Evolutionary conservation across 2,329 filamentous ascomycete genomes (phyloP).

Genomic region (Aschersonia sp.): DNA sequence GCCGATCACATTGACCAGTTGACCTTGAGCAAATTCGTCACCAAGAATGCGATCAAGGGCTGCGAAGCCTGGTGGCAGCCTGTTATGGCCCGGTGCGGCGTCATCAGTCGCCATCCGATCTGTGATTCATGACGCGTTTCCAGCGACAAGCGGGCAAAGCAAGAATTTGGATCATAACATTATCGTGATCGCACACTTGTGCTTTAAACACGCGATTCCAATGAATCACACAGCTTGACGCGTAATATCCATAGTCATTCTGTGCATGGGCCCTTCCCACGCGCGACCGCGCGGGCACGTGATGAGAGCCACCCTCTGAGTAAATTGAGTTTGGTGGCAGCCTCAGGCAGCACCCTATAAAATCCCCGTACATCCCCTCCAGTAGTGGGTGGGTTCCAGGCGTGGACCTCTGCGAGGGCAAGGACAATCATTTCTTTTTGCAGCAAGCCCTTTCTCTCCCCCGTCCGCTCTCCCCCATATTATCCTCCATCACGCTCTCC

Average conservation of each 20-base stretch:
- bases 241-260: no score
- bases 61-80: constrained; percentile 11
- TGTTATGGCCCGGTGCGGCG: constrained; percentile 1
- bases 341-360: no score
- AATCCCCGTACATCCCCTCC: no score
- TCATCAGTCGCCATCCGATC: constrained; percentile 3
- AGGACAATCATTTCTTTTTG: constrained; percentile 6
- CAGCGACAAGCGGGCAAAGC: not conserved
- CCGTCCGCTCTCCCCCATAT: not conserved
- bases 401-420: constrained; percentile 3
- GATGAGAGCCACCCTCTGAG: no score
- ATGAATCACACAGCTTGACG: no score
- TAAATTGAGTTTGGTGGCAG: no score
- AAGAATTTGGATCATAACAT: not conserved
- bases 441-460: constrained; percentile 2
- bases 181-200: no score
- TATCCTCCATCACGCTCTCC: constrained; percentile 1
- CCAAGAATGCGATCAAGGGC: constrained; percentile 28
- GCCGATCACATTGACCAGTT: constrained; percentile 48
- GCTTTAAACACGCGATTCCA: no score
- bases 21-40: constrained; percentile 12
- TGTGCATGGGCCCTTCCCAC: no score
- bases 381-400: no score
- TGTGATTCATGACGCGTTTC: not conserved
- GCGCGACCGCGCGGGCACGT: no score